These are phyloP conservation scores for Coccomyxa subellipsoidea DNA, from an alignment of 163 green algal species.

Conservation along the genomic window DNA sequence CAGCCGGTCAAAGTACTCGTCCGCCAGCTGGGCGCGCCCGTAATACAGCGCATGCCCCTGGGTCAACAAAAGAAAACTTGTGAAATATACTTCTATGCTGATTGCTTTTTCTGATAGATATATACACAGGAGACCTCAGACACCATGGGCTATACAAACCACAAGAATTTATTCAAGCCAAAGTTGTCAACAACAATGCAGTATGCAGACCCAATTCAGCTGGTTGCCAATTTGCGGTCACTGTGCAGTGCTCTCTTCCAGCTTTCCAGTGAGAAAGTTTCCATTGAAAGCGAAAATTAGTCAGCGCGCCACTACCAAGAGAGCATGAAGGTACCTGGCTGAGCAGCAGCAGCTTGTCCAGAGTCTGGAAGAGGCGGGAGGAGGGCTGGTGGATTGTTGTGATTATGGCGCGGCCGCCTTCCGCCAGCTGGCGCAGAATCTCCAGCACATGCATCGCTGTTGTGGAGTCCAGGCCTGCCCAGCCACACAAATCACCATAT, in stretches of 20 bases:
- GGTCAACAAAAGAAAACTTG: neutral
- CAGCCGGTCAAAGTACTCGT: constrained; percentile 70
- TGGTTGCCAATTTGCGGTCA: too few relatives aligned
- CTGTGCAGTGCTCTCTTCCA: too few relatives aligned
- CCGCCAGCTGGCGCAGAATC: constrained; percentile 66
- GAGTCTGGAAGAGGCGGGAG: constrained; percentile 73
- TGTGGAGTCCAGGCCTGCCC: constrained; percentile 74
- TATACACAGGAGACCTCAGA: too few relatives aligned
- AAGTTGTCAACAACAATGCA: too few relatives aligned
- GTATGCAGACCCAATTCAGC: too few relatives aligned
- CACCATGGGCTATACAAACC: too few relatives aligned
- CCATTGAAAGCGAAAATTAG: too few relatives aligned
- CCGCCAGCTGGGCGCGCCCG: constrained; percentile 50
- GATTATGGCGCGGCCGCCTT: constrained; percentile 74
- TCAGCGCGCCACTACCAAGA: too few relatives aligned
- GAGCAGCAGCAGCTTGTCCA: constrained; percentile 88
- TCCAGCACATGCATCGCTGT: constrained; percentile 84
- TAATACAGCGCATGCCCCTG: constrained; percentile 80
- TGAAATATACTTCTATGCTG: too few relatives aligned
- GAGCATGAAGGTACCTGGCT: constrained; percentile 37
- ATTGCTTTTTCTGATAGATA: too few relatives aligned
- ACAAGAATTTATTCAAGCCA: too few relatives aligned
- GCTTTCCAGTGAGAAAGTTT: too few relatives aligned
- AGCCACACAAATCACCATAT: neutral
- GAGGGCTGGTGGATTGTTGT: constrained; percentile 41